A percentile compares a stretch with the other conserved stretches of the same genome.
Evolutionary conservation across 2,329 filamentous ascomycete species (phyloP).

Genomic region (Diaporthe ampelina): DNA sequence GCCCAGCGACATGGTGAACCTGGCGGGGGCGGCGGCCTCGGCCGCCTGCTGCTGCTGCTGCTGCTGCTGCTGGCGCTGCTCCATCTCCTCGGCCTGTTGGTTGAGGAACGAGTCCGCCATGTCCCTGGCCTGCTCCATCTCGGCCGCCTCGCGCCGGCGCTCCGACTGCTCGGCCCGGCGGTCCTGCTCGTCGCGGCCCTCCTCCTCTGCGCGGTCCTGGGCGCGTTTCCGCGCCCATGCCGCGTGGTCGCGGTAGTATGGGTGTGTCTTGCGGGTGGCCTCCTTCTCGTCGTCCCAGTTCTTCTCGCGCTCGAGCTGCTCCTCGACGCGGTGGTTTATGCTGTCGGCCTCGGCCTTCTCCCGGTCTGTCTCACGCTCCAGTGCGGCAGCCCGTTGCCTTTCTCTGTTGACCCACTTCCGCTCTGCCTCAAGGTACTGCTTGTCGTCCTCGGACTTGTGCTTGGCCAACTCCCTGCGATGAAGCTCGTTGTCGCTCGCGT

Average conservation of each 20-base stretch:
- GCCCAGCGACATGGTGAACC: conserved; percentile 93
- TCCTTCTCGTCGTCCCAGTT: conserved; percentile 96
- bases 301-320: conserved; percentile 73
- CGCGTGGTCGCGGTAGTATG: conserved; percentile 90
- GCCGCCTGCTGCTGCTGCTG: conserved; percentile 53
- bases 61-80: conserved; percentile 60
- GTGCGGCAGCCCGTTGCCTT: conserved; percentile 82
- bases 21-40: conserved; percentile 71
- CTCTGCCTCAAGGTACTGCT: conserved; percentile 86
- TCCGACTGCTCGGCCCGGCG: conserved; percentile 84
- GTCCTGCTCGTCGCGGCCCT: conserved; percentile 84
- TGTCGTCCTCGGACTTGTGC: conserved; percentile 81
- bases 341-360: conserved; percentile 82
- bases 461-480: conserved; percentile 80
- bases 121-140: conserved; percentile 83
- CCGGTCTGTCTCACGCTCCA: conserved; percentile 86
- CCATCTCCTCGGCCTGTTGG: conserved; percentile 84
- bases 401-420: conserved; percentile 93
- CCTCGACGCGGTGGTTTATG: conserved; percentile 75
- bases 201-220: conserved; percentile 80
- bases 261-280: conserved; percentile 76
- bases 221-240: conserved; percentile 88
- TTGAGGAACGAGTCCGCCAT: conserved; percentile 94
- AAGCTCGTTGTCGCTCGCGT: conserved; percentile 89
- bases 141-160: conserved; percentile 74